These are phyloP conservation scores for Suillus clintonianus DNA, from an alignment of 768 basidiomycete genomes.

Conservation along the genomic window DNA sequence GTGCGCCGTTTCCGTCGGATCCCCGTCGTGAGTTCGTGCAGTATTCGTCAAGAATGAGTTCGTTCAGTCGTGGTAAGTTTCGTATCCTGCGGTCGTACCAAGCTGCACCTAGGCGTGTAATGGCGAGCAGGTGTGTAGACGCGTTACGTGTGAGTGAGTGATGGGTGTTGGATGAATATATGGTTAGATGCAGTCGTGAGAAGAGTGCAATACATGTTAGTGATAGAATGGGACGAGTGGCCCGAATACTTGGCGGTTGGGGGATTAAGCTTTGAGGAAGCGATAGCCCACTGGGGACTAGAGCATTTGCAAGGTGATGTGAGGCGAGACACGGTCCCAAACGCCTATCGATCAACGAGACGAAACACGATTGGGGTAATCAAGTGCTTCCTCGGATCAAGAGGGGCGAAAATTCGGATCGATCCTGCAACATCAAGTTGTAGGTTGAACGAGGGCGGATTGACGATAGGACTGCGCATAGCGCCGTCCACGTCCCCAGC, in stretches of 20 bases:
- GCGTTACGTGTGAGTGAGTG: slow-evolving; percentile 15
- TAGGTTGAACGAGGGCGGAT: slow-evolving; percentile 21
- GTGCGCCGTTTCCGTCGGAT: slow-evolving; percentile 23
- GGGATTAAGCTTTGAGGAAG: slow-evolving; percentile 24
- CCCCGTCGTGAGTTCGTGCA: slow-evolving; percentile 33
- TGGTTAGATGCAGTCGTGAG: slow-evolving; percentile 22
- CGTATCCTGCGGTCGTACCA: slow-evolving; percentile 34
- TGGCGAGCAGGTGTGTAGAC: slow-evolving; percentile 15
- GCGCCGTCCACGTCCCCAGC: slow-evolving; percentile 38
- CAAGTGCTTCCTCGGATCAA: slow-evolving; percentile 36
- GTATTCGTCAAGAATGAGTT: slow-evolving; percentile 39
- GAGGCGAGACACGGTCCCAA: slow-evolving; percentile 32
- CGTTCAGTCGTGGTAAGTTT: slow-evolving; percentile 30
- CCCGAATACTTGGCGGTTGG: slow-evolving; percentile 19
- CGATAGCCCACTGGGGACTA: slow-evolving; percentile 30
- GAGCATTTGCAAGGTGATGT: slow-evolving; percentile 16
- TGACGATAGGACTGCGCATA: slow-evolving; percentile 28
- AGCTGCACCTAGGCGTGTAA: slow-evolving; percentile 21
- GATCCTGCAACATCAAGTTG: slow-evolving; percentile 42
- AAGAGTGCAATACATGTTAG: slow-evolving; percentile 21
- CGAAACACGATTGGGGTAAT: slow-evolving; percentile 29
- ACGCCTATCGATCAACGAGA: slow-evolving; percentile 49
- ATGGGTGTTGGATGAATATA: slow-evolving; percentile 23
- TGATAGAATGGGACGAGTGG: slow-evolving; percentile 20
- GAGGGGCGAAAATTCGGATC: slow-evolving; percentile 26